A percentile compares a stretch with the other conserved stretches of the same genome.
phyloP scores from a whole-genome alignment of 179 eudicot genomes.

The Nepenthes alata region DNA sequence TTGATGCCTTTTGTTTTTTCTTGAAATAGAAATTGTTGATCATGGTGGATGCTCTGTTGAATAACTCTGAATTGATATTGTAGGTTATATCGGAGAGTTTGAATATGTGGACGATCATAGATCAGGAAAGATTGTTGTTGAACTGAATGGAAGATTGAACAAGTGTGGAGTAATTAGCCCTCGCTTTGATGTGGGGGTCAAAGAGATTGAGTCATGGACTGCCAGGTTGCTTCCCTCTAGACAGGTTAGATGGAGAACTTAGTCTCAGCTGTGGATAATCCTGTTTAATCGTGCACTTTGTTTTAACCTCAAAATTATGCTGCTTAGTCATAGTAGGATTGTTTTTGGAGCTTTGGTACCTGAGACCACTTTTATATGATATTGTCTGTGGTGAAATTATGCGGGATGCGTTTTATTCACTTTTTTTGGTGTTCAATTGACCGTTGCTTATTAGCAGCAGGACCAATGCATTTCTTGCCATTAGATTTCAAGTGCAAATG shows the following conservation, averaged over 20 bases:
- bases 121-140: slow-evolving; percentile 14
- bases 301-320: too few species aligned
- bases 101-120: slow-evolving; percentile 14
- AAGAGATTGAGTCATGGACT: slow-evolving; percentile 13
- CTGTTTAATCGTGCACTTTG: too few species aligned
- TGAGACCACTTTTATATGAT: neutral
- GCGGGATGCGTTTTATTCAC: too few species aligned
- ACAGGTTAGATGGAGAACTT: slow-evolving; percentile 7
- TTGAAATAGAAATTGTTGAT: too few species aligned
- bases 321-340: neutral
- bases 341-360: too few species aligned
- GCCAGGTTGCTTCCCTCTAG: slow-evolving; percentile 12
- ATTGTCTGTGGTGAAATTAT: too few species aligned
- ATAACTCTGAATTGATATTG: neutral
- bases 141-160: slow-evolving; percentile 11
- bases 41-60: neutral
- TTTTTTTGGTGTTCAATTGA: too few species aligned
- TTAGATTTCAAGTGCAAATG: too few species aligned
- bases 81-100: slow-evolving; percentile 12
- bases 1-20: neutral
- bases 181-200: slow-evolving; percentile 13
- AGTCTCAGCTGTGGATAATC: neutral
- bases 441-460: too few species aligned
- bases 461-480: too few species aligned
- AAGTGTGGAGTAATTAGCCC: slow-evolving; percentile 14